Base-by-base conservation (phyloP, 2,329 filamentous ascomycete genomes). In the Lachnellula cervina region DNA sequence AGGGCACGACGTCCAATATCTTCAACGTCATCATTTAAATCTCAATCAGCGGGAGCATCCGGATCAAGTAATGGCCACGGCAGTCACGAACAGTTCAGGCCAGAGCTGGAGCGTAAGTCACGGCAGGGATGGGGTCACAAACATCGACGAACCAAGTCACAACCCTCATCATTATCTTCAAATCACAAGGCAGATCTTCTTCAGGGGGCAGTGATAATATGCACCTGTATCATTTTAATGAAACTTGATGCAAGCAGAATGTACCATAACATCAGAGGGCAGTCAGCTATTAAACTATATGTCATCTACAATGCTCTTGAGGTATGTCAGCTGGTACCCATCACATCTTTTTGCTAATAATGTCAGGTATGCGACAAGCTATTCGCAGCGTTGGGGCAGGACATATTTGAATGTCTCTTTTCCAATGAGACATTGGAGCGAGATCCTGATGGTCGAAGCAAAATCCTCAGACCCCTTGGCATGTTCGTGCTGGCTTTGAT, bases 281-380 rank as follows among this genome's bases (percentile, higher is more conserved):
- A 99, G 71, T 93, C 92, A 1, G 92, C 93, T 7, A 97, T 99
- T 74, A 99, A 99, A 70, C 81, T 99, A 11, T 99, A 99, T 70
- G 94, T 99, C 57, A 97, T 99, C 54, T 99, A 96, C 77, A 99
- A 99, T 68, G 89, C 97, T 35, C 82, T 99, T 5, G 94, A 99
- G 73, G 84, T 86, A 68, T 58, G 70, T 62, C 21, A 9, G 32
- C 8, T 46, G 17, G 21, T 45, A 23, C 34, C 4, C 19, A 14
- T 11, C 2, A 1, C 23, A 6, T 21, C 17, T 42, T 43, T 21
- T 48, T 59, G 95, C 96, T 57, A 96, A 96, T 77, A 96, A 96
- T 66, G 87, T 95, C 25, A 99, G 74, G 89, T 95, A 2, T 88
- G 88, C 52, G 94, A 99, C 71, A 87, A 92, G 7, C 80, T 99